These are phyloP conservation scores for Colletotrichum tamarilloi DNA, from an alignment of 2,329 filamentous ascomycete genomes.

Conservation along the genomic window DNA sequence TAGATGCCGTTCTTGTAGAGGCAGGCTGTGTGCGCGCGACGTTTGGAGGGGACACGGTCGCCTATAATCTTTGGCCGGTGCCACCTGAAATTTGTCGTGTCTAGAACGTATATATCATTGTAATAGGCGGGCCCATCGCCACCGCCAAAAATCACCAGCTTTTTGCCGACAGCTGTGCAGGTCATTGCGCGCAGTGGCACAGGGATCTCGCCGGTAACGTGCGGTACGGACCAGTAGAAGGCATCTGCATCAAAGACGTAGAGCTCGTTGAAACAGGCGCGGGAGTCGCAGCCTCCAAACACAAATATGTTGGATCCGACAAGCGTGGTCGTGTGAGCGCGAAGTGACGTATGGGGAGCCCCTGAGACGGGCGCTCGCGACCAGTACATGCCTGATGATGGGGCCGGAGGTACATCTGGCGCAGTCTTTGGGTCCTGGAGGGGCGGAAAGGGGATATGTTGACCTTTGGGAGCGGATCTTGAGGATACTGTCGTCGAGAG, in stretches of 20 bases:
- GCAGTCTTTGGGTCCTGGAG: conserved; percentile 66
- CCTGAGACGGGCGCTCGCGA: conserved; percentile 74
- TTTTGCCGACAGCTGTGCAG: conserved; percentile 77
- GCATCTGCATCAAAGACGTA: conserved; percentile 77
- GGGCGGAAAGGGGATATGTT: conserved; percentile 65
- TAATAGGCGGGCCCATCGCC: conserved; percentile 78
- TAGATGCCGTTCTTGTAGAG: conserved; percentile 78
- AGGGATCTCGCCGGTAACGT: conserved; percentile 72
- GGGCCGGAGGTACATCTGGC: conserved; percentile 70
- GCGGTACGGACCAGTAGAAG: conserved; percentile 76
- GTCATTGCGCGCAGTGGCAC: conserved; percentile 77
- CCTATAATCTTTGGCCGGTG: conserved; percentile 69
- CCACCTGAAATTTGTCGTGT: conserved; percentile 77
- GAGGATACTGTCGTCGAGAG: conserved; percentile 11
- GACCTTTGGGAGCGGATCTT: conserved; percentile 46
- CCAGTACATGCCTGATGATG: conserved; percentile 80
- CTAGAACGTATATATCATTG: conserved; percentile 78
- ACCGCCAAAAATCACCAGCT: conserved; percentile 76
- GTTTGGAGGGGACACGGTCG: conserved; percentile 68
- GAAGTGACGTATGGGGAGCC: conserved; percentile 67
- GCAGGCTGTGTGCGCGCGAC: conserved; percentile 77
- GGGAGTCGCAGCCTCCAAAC: conserved; percentile 76
- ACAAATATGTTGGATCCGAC: conserved; percentile 75
- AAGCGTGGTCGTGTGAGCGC: conserved; percentile 75
- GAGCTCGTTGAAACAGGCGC: conserved; percentile 75